Base-by-base conservation (phyloP, 257 asterid species). In the Nyctanthes arbortristis region DNA sequence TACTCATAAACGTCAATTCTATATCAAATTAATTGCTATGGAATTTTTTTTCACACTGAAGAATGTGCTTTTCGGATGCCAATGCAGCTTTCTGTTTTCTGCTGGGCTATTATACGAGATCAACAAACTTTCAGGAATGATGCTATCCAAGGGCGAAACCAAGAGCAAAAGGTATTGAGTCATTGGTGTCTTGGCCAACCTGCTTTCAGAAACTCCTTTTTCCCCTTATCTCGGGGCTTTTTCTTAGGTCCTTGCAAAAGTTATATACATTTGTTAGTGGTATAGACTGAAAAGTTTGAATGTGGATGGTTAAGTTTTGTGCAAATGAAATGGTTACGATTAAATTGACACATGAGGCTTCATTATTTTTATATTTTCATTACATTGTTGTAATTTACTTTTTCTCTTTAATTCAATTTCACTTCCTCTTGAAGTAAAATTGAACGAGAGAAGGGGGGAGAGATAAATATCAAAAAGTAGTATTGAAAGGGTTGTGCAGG, bases 1-100 rank as follows among this genome's bases (percentile, higher is more conserved):
- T 45, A 45, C 25, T 40, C 62, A n/a, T 0, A n/a, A 7, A 28
- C 6, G 3, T 29, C n/a, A n/a, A 33, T 54, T 43, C 33, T 28
- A 25, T 29, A 59, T 24, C 14, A 67, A 43, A 12, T n/a, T 7
- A 60, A 20, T 69, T 40, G 25, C n/a, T 13, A 3, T 6, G n/a
- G 7, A 5, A 30, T 14, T 22, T 22, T 73, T 66, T 13, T 1
- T 59, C 20, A 34, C 29, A 70, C 20, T 68, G 43, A 27, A 54
- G 25, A 18, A 35, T n/a, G 40, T 14, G 12, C 25, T 3, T 49
- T 49, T 65, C 70, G 62, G 52, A 54, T 56, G 4, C 62, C 43
- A 22, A 35, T 75, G 87, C 95, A 93, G 98, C 89, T 85, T 87
- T 73, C 84, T 93, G 78, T 90, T 88, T 81, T 92, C 98, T 54